These are phyloP conservation scores for Trametes hirsuta DNA, from an alignment of 1,284 basidiomycete genomes.

Conservation along the genomic window DNA sequence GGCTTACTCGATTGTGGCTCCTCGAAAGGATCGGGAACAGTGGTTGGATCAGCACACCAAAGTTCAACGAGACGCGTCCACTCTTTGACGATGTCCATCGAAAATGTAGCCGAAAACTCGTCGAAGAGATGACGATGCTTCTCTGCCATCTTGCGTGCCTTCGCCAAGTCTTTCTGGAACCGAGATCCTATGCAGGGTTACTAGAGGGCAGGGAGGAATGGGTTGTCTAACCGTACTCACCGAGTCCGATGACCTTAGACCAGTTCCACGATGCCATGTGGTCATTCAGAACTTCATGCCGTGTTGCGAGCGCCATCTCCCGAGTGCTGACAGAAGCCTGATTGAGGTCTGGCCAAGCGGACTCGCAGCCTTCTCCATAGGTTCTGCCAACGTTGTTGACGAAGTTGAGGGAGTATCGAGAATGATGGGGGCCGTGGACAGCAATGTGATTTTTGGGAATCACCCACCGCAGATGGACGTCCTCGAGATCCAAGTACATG, in stretches of 20 bases:
- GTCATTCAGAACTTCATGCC: constrained; percentile 34
- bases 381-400: constrained; percentile 25
- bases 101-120: constrained; percentile 9
- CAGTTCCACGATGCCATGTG: constrained; percentile 36
- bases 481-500: constrained; percentile 18
- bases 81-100: background rate
- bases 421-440: constrained; percentile 31
- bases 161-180: background rate
- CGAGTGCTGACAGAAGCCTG: constrained; percentile 24
- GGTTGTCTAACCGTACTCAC: background rate
- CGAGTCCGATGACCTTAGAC: constrained; percentile 24
- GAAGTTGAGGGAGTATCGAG: constrained; percentile 30
- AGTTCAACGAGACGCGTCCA: constrained; percentile 18
- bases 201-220: too few relatives aligned
- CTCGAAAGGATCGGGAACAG: constrained; percentile 23
- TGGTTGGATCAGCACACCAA: constrained; percentile 17
- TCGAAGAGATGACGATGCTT: background rate
- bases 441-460: constrained; percentile 34
- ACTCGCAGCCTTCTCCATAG: constrained; percentile 37
- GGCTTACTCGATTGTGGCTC: constrained; percentile 13
- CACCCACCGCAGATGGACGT: constrained; percentile 1
- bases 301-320: constrained; percentile 33
- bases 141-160: background rate
- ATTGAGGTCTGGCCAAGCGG: constrained; percentile 27
- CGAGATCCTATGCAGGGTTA: background rate